phyloP scores from a whole-genome alignment of 768 basidiomycete species.

The Amanita muscaria region DNA sequence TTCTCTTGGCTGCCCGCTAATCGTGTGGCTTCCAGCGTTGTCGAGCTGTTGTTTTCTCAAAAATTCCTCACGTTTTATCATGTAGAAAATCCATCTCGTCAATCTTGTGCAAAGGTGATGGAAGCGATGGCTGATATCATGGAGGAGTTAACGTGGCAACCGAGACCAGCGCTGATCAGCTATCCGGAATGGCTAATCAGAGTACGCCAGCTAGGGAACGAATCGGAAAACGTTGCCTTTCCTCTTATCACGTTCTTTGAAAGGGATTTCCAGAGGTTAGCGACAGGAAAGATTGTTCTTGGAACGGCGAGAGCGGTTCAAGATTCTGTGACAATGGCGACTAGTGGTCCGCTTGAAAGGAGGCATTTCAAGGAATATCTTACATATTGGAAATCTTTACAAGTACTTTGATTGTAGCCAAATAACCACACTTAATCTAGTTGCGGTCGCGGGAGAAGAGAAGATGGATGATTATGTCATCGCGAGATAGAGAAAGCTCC shows the following conservation, averaged over 20 bases:
- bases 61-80: conserved; percentile 24
- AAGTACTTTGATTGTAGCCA: conserved; percentile 10
- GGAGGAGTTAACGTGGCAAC: conserved; percentile 6
- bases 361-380: conserved; percentile 24
- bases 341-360: conserved; percentile 21
- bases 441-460: too few relatives aligned
- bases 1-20: conserved; percentile 30
- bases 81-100: conserved; percentile 28
- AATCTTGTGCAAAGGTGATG: conserved; percentile 25
- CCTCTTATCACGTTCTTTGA: conserved; percentile 25
- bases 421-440: too few relatives aligned
- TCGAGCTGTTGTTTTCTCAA: conserved; percentile 24
- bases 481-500: too few relatives aligned
- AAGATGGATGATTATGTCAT: too few relatives aligned
- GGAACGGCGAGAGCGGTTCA: conserved; percentile 18
- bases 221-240: conserved; percentile 20
- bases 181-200: conserved; percentile 22
- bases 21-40: conserved; percentile 20
- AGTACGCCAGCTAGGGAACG: conserved; percentile 20
- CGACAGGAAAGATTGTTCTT: conserved; percentile 23
- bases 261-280: conserved; percentile 24
- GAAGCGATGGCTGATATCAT: conserved; percentile 19
- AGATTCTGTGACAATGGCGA: conserved; percentile 19
- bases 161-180: conserved; percentile 17
- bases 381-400: conserved; percentile 22